Base-by-base conservation (phyloP, 2,329 filamentous ascomycete species). In the Fusarium nanum region DNA sequence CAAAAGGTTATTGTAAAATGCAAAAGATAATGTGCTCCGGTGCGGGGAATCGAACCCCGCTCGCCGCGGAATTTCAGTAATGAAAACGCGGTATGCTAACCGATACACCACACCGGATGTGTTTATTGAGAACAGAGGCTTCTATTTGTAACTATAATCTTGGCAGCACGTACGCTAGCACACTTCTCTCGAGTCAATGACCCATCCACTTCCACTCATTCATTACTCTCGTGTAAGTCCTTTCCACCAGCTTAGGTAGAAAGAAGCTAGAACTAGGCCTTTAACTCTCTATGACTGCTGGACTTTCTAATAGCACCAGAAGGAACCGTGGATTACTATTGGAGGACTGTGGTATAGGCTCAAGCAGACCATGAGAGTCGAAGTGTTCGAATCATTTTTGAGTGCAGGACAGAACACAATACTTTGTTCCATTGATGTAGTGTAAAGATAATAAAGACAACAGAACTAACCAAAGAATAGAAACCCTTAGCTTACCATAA, bases 71-170 rank as follows among this genome's bases (percentile, higher is more conserved):
- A 18, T 22, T 64, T 48, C 5, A 42, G 5, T 42, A 16, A 48
- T 71, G 68, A 71, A 71, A 71, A 71, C 68, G 68, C 68, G 68
- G 68, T 56, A 71, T 72, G 68, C 56, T 71, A 69, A 60, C 68
- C 68, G 68, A 68, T 71, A 71, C 68, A 71, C 68, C 65, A 71
- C 60, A 66, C 65, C 68, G 68, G 68, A 71, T 68, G 25, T 28
- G 40, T 34, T 55, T 47, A 42, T 54, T 68, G 32, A 30, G 18
- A 5, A 28, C 2, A n/a, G 5, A 4, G 2, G 5, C 1, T 6
- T 3, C 6, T 34, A 2, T 44, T n/a, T 2, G 0, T 0, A 0
- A 0, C 0, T 62, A 47, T 63, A 18, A 12, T 37, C 18, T 37
- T 0, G 9, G 6, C 1, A 1, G 0, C 6, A 18, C 1, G 5